Base-by-base conservation (phyloP, 768 basidiomycete genomes). In the Chlorophyllum brunneum region DNA sequence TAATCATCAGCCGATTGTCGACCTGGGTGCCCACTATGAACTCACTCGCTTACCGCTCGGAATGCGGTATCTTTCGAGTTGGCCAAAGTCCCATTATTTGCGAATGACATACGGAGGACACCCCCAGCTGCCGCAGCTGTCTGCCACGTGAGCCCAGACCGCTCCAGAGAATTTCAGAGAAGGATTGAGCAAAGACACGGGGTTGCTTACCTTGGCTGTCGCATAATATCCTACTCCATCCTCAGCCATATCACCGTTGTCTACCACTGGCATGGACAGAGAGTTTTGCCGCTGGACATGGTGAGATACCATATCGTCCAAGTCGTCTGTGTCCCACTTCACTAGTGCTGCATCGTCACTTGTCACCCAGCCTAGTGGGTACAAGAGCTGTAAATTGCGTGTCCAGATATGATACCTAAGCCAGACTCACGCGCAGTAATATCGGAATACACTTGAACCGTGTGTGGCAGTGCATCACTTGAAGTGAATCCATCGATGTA, bases 191-290 rank as follows among this genome's bases (percentile, higher is more conserved):
- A 41, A 13, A 11, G 6, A 11, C 31, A 18, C 24, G 24, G 20
- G 15, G 15, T 27, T n/a, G 16, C 29, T 51, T 50, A 73, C 73
- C 37, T 60, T 66, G 3, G 59, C 58, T 0, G 70, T 72, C 1
- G 78, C 76, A 56, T 79, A 77, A 58, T 73, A 77, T 0, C 69
- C 74, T 10, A 69, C 64, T 5, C 73, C 73, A 64, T 82, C 80
- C 61, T 78, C 70, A 16, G 79, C 76, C 49, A 72, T 72, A 55
- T 78, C 76, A 5, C 58, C 54, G 48, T 70, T 63, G 53, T 82
- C 82, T 1, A 64, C 55, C n/a, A n/a, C n/a, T n/a, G n/a, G n/a
- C 58, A 71, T 70, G 8, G 63, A 40, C 20, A 58, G 43, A 22
- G 70, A 70, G 1, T 58, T 54, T 29, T 64, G 58, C 4, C 77